Evolutionary conservation across 306 rosid species (phyloP).

Genomic region (Glycine soja): DNA sequence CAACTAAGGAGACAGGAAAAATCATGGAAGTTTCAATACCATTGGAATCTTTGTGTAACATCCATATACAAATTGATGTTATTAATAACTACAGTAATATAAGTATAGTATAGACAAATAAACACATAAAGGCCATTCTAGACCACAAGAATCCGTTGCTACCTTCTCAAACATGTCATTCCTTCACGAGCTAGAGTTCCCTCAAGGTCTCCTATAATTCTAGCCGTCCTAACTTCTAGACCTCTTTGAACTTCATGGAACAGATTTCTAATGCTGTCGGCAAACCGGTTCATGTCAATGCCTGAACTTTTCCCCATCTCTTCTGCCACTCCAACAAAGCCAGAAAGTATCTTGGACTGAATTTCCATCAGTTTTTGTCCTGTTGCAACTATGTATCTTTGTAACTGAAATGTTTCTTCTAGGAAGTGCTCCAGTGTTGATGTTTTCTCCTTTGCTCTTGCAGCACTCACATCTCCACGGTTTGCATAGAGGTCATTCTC

Average conservation of each 20-base stretch:
- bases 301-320: slow-evolving; percentile 72
- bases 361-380: slow-evolving; percentile 83
- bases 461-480: slow-evolving; percentile 54
- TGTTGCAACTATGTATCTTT: slow-evolving; percentile 88
- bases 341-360: slow-evolving; percentile 69
- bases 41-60: slow-evolving; percentile 43
- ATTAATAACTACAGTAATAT: slow-evolving; percentile 37
- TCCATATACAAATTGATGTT: slow-evolving; percentile 58
- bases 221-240: slow-evolving; percentile 79
- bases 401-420: slow-evolving; percentile 89
- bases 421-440: slow-evolving; percentile 73
- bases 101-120: slow-evolving; percentile 40
- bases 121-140: slow-evolving; percentile 34
- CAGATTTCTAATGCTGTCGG: slow-evolving; percentile 67
- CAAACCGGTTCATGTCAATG: slow-evolving; percentile 79
- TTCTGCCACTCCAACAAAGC: slow-evolving; percentile 68
- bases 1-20: slow-evolving; percentile 41
- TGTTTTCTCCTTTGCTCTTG: slow-evolving; percentile 74
- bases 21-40: slow-evolving; percentile 38
- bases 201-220: slow-evolving; percentile 92
- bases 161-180: slow-evolving; percentile 77
- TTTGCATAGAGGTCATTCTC: slow-evolving; percentile 66
- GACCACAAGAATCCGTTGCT: slow-evolving; percentile 20
- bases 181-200: slow-evolving; percentile 96
- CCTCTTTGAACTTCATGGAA: slow-evolving; percentile 94